Evolutionary conservation across 2,329 filamentous ascomycete species (phyloP).

Genomic region (Trichoderma asperellum): DNA sequence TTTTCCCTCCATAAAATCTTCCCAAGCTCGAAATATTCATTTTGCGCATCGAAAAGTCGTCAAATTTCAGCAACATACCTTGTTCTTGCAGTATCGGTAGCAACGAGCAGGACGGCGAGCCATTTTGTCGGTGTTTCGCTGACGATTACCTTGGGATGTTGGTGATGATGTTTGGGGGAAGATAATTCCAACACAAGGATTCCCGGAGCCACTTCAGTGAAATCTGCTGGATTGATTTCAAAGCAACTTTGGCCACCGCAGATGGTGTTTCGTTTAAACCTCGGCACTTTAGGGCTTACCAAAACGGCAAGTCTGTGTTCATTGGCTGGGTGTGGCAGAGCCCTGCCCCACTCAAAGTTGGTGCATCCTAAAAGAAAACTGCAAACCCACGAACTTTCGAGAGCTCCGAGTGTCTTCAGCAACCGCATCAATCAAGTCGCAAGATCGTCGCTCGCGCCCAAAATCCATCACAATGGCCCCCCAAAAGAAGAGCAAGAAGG

Average conservation of each 20-base stretch:
- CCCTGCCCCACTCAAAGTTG: conserved; percentile 34
- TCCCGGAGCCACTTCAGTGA: conserved; percentile 38
- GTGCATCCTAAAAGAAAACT: conserved; percentile 31
- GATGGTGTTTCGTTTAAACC: conserved; percentile 45
- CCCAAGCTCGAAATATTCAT: conserved; percentile 27
- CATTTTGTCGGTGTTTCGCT: conserved; percentile 79
- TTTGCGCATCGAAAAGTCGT: conserved; percentile 3
- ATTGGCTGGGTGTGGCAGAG: conserved; percentile 37
- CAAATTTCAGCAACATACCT: conserved; percentile 64
- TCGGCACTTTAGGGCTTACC: conserved; percentile 47
- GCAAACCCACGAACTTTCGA: conserved; percentile 35
- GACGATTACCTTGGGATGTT: conserved; percentile 37
- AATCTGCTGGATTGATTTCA: conserved; percentile 55
- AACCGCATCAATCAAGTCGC: conserved; percentile 40
- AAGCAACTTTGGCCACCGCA: conserved; percentile 49
- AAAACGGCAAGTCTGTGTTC: conserved; percentile 13
- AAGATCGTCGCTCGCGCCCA: conserved; percentile 34
- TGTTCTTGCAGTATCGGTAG: conserved; percentile 99
- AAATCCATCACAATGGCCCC: conserved; percentile 64
- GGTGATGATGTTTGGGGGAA: conserved; percentile 45
- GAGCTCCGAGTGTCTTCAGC: conserved; percentile 33
- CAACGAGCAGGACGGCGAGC: conserved; percentile 98
- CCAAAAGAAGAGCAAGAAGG: conserved; percentile 83
- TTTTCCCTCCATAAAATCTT: conserved; percentile 13
- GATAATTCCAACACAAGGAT: conserved; percentile 38